A percentile compares a stretch with the other conserved stretches of the same genome.
phyloP scores from a whole-genome alignment of 768 basidiomycete genomes.

The Pleurotus ostreatus region DNA sequence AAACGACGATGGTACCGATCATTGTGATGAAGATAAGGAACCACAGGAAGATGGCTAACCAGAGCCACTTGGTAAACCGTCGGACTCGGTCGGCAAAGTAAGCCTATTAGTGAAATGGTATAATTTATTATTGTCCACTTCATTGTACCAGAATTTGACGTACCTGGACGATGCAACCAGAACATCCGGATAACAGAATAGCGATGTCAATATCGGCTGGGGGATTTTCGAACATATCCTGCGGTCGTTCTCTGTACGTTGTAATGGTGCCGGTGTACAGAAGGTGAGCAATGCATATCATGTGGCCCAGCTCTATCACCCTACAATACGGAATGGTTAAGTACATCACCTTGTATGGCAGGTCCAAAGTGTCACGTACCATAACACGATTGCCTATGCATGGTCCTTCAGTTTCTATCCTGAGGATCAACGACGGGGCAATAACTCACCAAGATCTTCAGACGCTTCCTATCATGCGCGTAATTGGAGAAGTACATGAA shows the following conservation, averaged over 20 bases:
- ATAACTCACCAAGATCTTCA: constrained; percentile 19
- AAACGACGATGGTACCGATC: constrained; percentile 6
- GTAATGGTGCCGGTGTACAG: constrained; percentile 27
- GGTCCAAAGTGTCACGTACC: no score
- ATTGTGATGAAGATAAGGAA: constrained; percentile 6
- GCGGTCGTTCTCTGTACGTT: constrained; percentile 12
- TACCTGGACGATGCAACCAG: constrained; percentile 1
- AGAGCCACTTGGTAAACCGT: constrained; percentile 2
- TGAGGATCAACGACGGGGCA: no score
- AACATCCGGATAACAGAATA: neutral
- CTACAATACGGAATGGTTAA: constrained; percentile 7
- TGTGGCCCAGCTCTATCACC: constrained; percentile 25
- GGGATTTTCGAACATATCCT: constrained; percentile 4
- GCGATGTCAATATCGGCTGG: constrained; percentile 5
- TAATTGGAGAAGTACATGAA: constrained; percentile 21
- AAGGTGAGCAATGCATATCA: constrained; percentile 21
- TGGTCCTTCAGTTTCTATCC: no score
- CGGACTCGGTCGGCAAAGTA: constrained; percentile 5
- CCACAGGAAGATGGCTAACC: constrained; percentile 4
- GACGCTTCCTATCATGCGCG: constrained; percentile 17
- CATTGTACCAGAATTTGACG: neutral
- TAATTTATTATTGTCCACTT: neutral
- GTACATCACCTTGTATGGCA: no score
- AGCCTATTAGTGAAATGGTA: neutral
- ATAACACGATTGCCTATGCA: no score